Conservation (phyloP, 768 basidiomycete genomes). For the Boletus barrowsii region DNA sequence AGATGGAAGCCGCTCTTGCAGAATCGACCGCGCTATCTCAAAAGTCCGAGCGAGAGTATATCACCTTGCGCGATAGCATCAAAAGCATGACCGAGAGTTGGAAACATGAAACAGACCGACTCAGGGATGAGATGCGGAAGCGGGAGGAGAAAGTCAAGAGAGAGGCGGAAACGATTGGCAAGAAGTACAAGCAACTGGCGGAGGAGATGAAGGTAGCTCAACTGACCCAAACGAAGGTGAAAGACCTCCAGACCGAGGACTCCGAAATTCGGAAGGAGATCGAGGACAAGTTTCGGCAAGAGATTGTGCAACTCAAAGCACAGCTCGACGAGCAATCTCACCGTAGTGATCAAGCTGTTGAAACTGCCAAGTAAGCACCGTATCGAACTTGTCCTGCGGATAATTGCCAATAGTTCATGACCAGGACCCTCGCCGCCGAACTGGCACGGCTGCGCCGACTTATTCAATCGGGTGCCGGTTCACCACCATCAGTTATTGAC, state of each 20-base stretch:
- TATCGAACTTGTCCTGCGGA: background rate
- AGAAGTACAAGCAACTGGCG: constrained; percentile 64
- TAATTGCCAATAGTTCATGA: background rate
- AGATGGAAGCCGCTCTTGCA: constrained; percentile 72
- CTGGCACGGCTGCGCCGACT: constrained; percentile 67
- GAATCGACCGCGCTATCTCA: constrained; percentile 77
- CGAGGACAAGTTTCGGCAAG: constrained; percentile 56
- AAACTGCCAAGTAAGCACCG: constrained; percentile 56
- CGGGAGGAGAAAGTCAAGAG: constrained; percentile 65
- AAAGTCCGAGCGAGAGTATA: constrained; percentile 81
- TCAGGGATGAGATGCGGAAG: constrained; percentile 72
- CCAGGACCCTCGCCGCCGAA: constrained; percentile 58
- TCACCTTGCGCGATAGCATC: constrained; percentile 72
- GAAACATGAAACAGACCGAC: constrained; percentile 67
- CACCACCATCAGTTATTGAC: constrained; percentile 19
- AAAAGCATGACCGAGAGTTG: constrained; percentile 70
- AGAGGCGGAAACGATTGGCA: constrained; percentile 66
- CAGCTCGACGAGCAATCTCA: constrained; percentile 52
- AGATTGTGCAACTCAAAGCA: constrained; percentile 51
- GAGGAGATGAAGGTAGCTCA: constrained; percentile 61
- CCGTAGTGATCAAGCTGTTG: constrained; percentile 55
- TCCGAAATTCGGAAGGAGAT: constrained; percentile 50
- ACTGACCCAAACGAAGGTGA: constrained; percentile 43
- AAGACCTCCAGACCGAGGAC: constrained; percentile 50
- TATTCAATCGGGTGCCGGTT: constrained; percentile 56